Conservation (phyloP, 148 eudicot species). For the Camellia granthamiana region DNA sequence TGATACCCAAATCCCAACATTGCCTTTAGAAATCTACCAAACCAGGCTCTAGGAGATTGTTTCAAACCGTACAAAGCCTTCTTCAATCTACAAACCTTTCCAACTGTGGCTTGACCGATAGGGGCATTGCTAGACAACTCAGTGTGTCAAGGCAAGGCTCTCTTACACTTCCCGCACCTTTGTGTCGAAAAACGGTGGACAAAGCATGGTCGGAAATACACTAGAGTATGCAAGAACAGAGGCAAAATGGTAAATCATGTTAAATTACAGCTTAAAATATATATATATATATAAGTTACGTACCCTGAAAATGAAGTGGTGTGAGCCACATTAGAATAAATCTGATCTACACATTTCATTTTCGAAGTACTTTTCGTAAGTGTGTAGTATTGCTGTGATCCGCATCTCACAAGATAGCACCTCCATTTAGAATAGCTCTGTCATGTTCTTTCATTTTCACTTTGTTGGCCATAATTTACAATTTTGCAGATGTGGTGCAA, state of each 20-base stretch:
- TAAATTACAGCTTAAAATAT: no score
- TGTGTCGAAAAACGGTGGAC: conserved; percentile 76
- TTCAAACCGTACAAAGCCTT: no score
- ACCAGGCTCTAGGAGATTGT: no score
- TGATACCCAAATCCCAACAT: no score
- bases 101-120: not conserved
- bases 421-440: conserved; percentile 11
- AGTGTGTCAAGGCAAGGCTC: conserved; percentile 75
- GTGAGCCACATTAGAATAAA: no score
- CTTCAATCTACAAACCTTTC: no score
- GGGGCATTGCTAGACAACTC: conserved; percentile 35
- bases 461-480: not conserved
- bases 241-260: conserved; percentile 1
- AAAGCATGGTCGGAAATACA: conserved; percentile 94
- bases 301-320: no score
- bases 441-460: not conserved
- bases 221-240: conserved; percentile 31
- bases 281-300: no score
- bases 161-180: conserved; percentile 60
- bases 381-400: no score
- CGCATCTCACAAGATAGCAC: not conserved
- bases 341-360: no score
- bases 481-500: not conserved
- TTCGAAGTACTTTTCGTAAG: no score
- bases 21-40: no score